These are phyloP conservation scores for Anthracocystis walkeri DNA, from an alignment of 1,284 basidiomycete species.

Conservation along the genomic window DNA sequence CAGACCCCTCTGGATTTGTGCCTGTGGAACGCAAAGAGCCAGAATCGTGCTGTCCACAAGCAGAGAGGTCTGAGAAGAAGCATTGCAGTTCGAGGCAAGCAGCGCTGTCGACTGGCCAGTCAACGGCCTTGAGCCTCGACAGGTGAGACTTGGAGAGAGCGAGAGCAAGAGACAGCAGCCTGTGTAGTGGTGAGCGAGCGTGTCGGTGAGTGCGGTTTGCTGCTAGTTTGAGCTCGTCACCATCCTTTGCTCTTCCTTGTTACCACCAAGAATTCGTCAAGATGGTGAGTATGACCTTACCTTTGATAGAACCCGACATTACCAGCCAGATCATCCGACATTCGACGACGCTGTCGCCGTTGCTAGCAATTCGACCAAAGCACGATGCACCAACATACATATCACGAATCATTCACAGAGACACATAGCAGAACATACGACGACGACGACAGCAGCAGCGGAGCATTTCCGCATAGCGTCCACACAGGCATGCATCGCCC, in stretches of 20 bases:
- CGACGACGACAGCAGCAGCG: background rate
- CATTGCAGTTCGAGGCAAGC: background rate
- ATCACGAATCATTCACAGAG: background rate
- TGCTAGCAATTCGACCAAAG: background rate
- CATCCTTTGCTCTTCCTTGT: slow-evolving; percentile 42
- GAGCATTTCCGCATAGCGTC: background rate
- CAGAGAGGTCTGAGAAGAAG: slow-evolving; percentile 1
- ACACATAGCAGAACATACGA: background rate
- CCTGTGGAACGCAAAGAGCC: background rate
- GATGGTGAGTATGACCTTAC: slow-evolving; percentile 45
- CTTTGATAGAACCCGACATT: slow-evolving; percentile 17
- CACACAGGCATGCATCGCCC: background rate
- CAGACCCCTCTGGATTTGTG: background rate
- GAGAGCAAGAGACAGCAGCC: background rate
- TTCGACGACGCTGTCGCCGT: slow-evolving; percentile 16
- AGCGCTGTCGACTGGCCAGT: background rate
- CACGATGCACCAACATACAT: background rate
- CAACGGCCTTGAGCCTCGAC: slow-evolving; percentile 1
- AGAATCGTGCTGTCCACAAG: background rate
- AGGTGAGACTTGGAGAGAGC: background rate
- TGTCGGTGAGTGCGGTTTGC: slow-evolving; percentile 14
- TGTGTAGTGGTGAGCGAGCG: background rate
- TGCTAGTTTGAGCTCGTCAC: slow-evolving; percentile 36
- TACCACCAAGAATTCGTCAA: slow-evolving; percentile 58
- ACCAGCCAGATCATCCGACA: slow-evolving; percentile 30